These are phyloP conservation scores for Phytopythium kandeliae DNA, from an alignment of 352 stramenopile species.

Conservation along the genomic window DNA sequence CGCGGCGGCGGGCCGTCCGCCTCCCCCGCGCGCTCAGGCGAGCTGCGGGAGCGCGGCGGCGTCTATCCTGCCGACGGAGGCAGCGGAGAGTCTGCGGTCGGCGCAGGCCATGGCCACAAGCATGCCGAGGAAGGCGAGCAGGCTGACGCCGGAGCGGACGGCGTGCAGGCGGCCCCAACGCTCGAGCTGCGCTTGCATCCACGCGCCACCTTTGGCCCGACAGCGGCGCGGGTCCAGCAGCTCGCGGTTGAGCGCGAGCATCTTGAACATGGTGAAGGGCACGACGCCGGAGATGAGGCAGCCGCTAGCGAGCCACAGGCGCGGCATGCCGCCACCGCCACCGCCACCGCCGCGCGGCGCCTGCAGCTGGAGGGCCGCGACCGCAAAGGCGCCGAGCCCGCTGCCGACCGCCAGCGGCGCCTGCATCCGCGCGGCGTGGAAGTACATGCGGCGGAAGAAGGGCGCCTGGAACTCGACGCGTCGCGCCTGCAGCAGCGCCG, in stretches of 20 bases:
- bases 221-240: conserved; percentile 45
- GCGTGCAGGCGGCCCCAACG: conserved; percentile 54
- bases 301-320: conserved; percentile 53
- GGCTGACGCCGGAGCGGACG: conserved; percentile 40
- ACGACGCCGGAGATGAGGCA: conserved; percentile 49
- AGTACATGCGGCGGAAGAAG: conserved; percentile 80
- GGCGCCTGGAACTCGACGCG: conserved; percentile 51
- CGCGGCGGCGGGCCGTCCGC: no score
- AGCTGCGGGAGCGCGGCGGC: background rate
- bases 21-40: background rate
- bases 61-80: conserved; percentile 1
- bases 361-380: conserved; percentile 35
- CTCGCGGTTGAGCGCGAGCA: conserved; percentile 60
- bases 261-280: conserved; percentile 61
- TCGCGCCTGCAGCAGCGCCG: conserved; percentile 55
- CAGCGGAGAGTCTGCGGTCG: conserved; percentile 10
- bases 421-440: conserved; percentile 61
- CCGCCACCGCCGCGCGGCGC: conserved; percentile 1
- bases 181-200: conserved; percentile 47
- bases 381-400: conserved; percentile 38
- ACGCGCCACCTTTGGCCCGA: conserved; percentile 27
- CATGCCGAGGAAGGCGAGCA: conserved; percentile 56
- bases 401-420: conserved; percentile 50
- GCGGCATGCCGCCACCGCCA: conserved; percentile 22
- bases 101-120: conserved; percentile 48